These are phyloP conservation scores for Tilletia caries DNA, from an alignment of 1,284 basidiomycete species.

Conservation along the genomic window DNA sequence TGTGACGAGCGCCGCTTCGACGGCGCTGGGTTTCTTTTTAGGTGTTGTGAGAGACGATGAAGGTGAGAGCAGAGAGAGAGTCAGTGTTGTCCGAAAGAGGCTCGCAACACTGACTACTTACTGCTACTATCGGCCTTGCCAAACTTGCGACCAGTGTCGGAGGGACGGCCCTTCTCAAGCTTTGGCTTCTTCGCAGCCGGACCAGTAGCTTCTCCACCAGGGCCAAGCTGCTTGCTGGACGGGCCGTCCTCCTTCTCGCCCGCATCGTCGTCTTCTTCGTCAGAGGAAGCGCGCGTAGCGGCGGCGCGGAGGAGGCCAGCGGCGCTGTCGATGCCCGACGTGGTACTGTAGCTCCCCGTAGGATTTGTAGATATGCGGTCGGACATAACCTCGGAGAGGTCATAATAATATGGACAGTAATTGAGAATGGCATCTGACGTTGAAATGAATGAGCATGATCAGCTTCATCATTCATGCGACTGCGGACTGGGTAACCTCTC, in stretches of 20 bases:
- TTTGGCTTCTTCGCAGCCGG: neutral
- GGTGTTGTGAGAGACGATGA: too few species aligned
- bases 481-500: too few species aligned
- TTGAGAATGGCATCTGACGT: neutral
- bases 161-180: neutral
- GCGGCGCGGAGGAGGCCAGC: neutral
- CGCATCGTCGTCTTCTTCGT: neutral
- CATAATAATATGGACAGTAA: neutral
- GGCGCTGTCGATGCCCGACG: neutral
- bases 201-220: neutral
- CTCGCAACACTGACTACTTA: neutral
- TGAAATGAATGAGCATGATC: neutral
- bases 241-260: neutral
- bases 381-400: neutral
- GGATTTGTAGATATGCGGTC: neutral
- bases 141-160: slow-evolving; percentile 1
- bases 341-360: neutral
- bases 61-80: too few species aligned
- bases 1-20: neutral
- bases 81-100: neutral
- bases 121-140: neutral
- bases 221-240: too few species aligned
- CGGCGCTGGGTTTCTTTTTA: neutral
- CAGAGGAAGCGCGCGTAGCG: neutral
- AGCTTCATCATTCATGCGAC: too few species aligned